Evolutionary conservation across 23 red algal species (phyloP).

Genomic region (Gracilaria gracilis): DNA sequence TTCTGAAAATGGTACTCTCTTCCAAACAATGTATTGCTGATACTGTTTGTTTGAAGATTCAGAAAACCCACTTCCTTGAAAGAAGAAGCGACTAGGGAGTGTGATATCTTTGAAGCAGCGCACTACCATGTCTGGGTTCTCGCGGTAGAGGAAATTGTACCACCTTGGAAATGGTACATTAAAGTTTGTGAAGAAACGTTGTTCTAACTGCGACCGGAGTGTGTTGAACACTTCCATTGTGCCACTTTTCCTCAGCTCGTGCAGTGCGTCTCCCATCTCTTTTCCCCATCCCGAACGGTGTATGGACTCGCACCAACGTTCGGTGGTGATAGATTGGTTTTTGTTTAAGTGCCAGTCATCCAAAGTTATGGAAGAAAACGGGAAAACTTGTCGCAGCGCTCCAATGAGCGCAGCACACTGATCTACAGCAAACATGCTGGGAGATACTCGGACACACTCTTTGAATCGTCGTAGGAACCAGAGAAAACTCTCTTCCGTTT

Average conservation of each 20-base stretch:
- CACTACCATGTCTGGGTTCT: neutral
- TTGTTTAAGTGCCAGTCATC: neutral
- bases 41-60: too few relatives aligned
- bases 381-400: neutral
- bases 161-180: neutral
- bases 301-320: neutral
- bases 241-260: neutral
- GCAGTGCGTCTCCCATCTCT: neutral
- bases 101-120: neutral
- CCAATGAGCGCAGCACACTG: neutral
- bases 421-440: neutral
- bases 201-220: neutral
- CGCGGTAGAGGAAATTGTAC: slow-evolving; percentile 20
- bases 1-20: neutral
- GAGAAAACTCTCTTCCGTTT: neutral
- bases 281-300: neutral
- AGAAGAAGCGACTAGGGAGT: neutral
- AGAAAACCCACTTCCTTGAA: neutral
- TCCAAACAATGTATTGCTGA: too few relatives aligned
- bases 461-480: neutral
- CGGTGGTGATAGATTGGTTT: neutral
- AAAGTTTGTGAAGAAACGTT: neutral
- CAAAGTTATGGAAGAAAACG: neutral
- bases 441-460: neutral
- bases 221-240: neutral